Conservation (phyloP, 23 red algal species). For the Agarophyton chilense region DNA sequence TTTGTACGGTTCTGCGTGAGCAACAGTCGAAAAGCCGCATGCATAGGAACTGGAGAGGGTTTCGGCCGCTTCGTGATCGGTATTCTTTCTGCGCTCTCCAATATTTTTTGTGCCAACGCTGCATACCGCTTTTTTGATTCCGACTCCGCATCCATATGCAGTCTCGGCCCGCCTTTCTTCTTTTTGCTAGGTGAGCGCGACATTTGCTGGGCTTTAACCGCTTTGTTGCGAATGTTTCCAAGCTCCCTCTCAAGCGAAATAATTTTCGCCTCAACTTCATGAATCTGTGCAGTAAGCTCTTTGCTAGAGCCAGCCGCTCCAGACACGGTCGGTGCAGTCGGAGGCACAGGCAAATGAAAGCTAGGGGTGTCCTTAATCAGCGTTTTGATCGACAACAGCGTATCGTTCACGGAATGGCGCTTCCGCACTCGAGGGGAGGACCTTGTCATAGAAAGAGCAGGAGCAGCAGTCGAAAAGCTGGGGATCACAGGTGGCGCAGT, state of each 20-base stretch:
- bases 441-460: constrained; percentile 12
- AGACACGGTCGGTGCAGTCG: neutral
- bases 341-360: neutral
- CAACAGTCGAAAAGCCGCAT: constrained; percentile 22
- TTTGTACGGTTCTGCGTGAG: constrained; percentile 28
- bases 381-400: neutral
- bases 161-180: neutral
- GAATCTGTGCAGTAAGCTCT: constrained; percentile 17
- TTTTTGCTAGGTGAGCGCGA: neutral
- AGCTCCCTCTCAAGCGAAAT: constrained; percentile 11
- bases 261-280: constrained; percentile 45
- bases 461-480: constrained; percentile 18
- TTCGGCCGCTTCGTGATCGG: neutral
- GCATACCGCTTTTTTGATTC: constrained; percentile 1
- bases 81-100: constrained; percentile 8
- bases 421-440: constrained; percentile 27
- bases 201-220: neutral
- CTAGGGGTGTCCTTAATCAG: neutral
- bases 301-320: neutral
- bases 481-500: neutral
- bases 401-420: constrained; percentile 2
- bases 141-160: neutral
- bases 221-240: neutral
- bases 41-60: constrained; percentile 20
- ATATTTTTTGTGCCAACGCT: neutral